Base-by-base conservation (phyloP, 768 basidiomycete species). In the Pisolithus albus region DNA sequence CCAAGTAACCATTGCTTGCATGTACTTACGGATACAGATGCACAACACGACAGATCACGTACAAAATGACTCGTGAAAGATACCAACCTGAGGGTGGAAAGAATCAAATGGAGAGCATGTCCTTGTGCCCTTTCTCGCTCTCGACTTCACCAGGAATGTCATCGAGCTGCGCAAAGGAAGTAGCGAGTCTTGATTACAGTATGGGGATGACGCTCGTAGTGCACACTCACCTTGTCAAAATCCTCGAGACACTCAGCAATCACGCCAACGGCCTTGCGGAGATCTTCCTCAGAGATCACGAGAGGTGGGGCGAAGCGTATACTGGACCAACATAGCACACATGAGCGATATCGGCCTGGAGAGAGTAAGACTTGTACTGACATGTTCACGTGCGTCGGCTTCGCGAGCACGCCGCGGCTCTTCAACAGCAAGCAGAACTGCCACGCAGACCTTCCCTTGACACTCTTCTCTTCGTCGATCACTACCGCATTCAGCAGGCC, bases 281-380 rank as follows among this genome's bases (percentile, higher is more conserved):
- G 64, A 54, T 96, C 92, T 18, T 79, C 82, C 61, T 96, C 92
- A n/a, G 81, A 75, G 52, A 99, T 99, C 55, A 98, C 91, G 50
- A 99, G 70, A 2, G 95, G 95, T 2, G 95, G 95, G 2, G 96
- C 92, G 65, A 99, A 95, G 30, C 95, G 92, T 59, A 99, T 88
- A 49, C 93, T 97, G 60, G 3, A 2, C 11, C 34, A 15, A 34
- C 13, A 16, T 6, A 45, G n/a, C 19, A 24, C 16, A 26, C 43
- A 45, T 45, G 19, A 45, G 16, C 43, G 21, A 56, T 39, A 16
- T 23, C 7, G 39, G 48, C 54, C 43, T 8, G 7, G 52, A 24
- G 30, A 51, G 36, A 45, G 46, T 7, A 43, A 32, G 28, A 28
- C 28, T 38, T 38, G 16, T 39, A 75, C 91, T 60, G 60, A 94